phyloP scores from a whole-genome alignment of 1,284 basidiomycete genomes.

The Wolfiporia cocos region DNA sequence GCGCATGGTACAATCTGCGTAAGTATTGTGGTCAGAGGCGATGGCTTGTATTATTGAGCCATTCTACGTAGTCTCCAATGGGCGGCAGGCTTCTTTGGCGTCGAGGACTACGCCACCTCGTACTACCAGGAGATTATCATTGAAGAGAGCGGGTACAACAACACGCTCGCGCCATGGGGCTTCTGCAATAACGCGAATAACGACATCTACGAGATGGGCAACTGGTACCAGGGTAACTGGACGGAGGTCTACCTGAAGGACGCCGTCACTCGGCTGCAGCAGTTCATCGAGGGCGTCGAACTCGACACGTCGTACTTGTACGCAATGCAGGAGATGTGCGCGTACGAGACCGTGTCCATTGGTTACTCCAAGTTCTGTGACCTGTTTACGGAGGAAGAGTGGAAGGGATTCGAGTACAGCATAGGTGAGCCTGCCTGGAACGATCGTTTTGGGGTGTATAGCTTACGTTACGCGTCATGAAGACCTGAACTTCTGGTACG shows the following conservation, averaged over 20 bases:
- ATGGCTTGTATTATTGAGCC: neutral
- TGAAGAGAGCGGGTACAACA: conserved; percentile 46
- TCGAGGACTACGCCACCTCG: conserved; percentile 38
- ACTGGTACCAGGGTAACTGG: conserved; percentile 35
- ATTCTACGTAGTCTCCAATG: conserved; percentile 40
- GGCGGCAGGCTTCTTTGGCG: conserved; percentile 56
- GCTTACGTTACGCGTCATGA: too few relatives aligned
- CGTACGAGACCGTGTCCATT: conserved; percentile 64
- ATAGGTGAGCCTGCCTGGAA: conserved; percentile 25
- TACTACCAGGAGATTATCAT: conserved; percentile 49
- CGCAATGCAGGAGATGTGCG: conserved; percentile 46
- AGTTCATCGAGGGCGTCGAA: conserved; percentile 41
- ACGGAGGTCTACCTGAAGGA: conserved; percentile 45
- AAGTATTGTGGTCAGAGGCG: conserved; percentile 23
- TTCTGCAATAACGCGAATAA: conserved; percentile 37
- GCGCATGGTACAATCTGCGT: conserved; percentile 52
- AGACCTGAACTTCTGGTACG: conserved; percentile 45
- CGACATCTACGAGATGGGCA: conserved; percentile 26
- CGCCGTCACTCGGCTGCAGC: conserved; percentile 41
- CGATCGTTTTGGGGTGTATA: too few relatives aligned
- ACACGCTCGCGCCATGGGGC: conserved; percentile 49
- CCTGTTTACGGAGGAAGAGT: conserved; percentile 62
- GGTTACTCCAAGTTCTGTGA: conserved; percentile 49
- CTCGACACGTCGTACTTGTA: conserved; percentile 40
- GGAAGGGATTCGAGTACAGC: conserved; percentile 56